Conservation (phyloP, 2,329 filamentous ascomycete species). For the Boeremia exigua region DNA sequence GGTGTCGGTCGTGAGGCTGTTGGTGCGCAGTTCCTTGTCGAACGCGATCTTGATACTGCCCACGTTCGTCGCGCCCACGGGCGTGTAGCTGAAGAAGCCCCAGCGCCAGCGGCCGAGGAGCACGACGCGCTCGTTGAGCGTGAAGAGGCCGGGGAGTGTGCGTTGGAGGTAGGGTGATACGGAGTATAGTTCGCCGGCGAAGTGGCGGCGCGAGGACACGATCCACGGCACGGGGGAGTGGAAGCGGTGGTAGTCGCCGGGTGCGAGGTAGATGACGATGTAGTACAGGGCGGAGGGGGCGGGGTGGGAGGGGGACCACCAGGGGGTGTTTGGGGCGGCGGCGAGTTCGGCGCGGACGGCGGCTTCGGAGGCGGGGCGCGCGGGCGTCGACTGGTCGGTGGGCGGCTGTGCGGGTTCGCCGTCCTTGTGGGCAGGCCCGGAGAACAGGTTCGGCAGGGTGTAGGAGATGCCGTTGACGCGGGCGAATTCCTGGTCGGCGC, state of each 20-base stretch:
- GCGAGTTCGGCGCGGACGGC: conserved; percentile 86
- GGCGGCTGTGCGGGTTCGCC: conserved; percentile 58
- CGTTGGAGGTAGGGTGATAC: conserved; percentile 95
- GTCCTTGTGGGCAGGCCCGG: conserved; percentile 63
- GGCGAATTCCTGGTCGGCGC: conserved; percentile 89
- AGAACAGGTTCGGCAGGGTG: conserved; percentile 85
- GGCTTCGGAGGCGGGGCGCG: conserved; percentile 75
- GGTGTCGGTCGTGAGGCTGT: conserved; percentile 90
- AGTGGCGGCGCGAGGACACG: conserved; percentile 92
- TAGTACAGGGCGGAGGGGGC: conserved; percentile 80
- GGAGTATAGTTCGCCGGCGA: conserved; percentile 93
- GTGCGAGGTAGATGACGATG: conserved; percentile 92
- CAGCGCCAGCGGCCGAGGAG: conserved; percentile 93
- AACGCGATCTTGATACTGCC: conserved; percentile 98
- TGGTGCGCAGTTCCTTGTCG: conserved; percentile 90
- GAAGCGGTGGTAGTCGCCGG: conserved; percentile 98
- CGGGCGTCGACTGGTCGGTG: conserved; percentile 74
- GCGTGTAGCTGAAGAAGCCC: conserved; percentile 96
- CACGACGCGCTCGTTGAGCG: conserved; percentile 93
- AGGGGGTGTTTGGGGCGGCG: conserved; percentile 64
- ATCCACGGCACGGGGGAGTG: conserved; percentile 97
- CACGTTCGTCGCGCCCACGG: conserved; percentile 96
- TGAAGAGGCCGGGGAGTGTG: conserved; percentile 91
- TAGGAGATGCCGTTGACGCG: conserved; percentile 94
- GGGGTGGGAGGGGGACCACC: conserved; percentile 53